These are phyloP conservation scores for Trichoderma sp. DNA, from an alignment of 2,329 filamentous ascomycete genomes.

Conservation along the genomic window DNA sequence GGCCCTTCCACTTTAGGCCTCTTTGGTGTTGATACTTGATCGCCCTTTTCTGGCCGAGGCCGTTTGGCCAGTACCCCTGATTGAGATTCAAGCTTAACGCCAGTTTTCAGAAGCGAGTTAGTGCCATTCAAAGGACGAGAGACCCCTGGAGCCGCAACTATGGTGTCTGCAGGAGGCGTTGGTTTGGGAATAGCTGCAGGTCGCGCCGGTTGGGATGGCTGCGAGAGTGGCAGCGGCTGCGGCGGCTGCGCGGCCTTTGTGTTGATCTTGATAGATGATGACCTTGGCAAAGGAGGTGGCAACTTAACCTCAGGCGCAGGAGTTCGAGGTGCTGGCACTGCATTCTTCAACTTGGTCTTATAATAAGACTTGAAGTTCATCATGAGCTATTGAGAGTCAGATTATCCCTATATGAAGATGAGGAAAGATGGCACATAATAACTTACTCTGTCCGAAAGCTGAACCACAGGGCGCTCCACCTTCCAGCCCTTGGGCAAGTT, in stretches of 20 bases:
- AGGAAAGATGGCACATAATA: not conserved
- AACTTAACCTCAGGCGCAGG: constrained; percentile 38
- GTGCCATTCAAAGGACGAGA: constrained; percentile 35
- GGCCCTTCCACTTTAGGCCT: constrained; percentile 44
- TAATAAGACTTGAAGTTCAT: constrained; percentile 47
- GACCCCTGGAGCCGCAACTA: constrained; percentile 35
- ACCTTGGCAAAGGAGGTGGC: constrained; percentile 37
- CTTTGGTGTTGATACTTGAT: constrained; percentile 44
- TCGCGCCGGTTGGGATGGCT: not conserved
- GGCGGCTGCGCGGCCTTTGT: constrained; percentile 30
- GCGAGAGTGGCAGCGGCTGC: not conserved
- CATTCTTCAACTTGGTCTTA: constrained; percentile 42
- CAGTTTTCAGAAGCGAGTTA: constrained; percentile 23
- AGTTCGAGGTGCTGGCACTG: constrained; percentile 34
- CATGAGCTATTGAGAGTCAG: constrained; percentile 41
- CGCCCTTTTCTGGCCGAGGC: constrained; percentile 45
- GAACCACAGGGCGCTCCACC: constrained; percentile 42
- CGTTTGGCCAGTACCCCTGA: constrained; percentile 39
- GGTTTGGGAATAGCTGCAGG: not conserved
- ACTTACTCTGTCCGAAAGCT: constrained; percentile 45
- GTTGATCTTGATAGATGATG: constrained; percentile 44
- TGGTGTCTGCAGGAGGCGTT: constrained; percentile 35
- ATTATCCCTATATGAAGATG: not conserved
- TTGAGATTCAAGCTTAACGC: constrained; percentile 18
- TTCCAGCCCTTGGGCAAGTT: constrained; percentile 49